Conservation (phyloP, 108 stramenopile species). For the Phaeodactylum tricornutum region DNA sequence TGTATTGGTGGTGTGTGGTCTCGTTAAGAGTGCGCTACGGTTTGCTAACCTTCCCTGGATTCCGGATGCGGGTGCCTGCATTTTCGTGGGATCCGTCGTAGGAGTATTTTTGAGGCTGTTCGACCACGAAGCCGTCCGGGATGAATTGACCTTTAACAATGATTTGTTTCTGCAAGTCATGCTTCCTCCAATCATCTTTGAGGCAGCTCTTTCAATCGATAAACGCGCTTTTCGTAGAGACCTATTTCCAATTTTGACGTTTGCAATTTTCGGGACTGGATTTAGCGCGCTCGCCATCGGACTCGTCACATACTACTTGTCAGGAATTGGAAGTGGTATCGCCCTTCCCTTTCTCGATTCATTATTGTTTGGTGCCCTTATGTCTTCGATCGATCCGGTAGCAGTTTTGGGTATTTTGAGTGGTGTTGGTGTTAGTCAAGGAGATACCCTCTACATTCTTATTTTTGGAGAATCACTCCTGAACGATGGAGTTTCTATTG, state of each 20-base stretch:
- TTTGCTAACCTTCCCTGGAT: constrained; percentile 42
- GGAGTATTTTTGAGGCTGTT: constrained; percentile 22
- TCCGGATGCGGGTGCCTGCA: constrained; percentile 76
- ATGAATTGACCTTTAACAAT: constrained; percentile 58
- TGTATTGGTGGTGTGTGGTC: constrained; percentile 61
- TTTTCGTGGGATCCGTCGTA: constrained; percentile 50
- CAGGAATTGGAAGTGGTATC: constrained; percentile 13
- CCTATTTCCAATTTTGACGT: constrained; percentile 61
- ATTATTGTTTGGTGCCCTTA: constrained; percentile 79
- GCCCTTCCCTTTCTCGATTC: constrained; percentile 56
- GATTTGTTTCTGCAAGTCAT: constrained; percentile 76
- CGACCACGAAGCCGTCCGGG: constrained; percentile 20
- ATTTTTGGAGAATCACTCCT: constrained; percentile 93
- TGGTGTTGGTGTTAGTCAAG: constrained; percentile 60
- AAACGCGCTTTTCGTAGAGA: constrained; percentile 67
- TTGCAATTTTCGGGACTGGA: constrained; percentile 69
- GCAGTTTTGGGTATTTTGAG: constrained; percentile 71
- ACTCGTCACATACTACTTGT: constrained; percentile 38
- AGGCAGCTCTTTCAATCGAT: constrained; percentile 65
- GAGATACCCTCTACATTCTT: constrained; percentile 75
- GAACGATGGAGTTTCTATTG: constrained; percentile 90
- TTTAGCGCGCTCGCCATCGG: constrained; percentile 63
- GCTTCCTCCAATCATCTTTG: constrained; percentile 83
- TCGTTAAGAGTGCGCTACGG: constrained; percentile 53
- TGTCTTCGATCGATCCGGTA: constrained; percentile 85